Percentiles rank a stretch among this genome's conserved stretches.
Evolutionary conservation across 371 early-diverging fungal genomes (phyloP).

Genomic region (Haplosporangium sp.): DNA sequence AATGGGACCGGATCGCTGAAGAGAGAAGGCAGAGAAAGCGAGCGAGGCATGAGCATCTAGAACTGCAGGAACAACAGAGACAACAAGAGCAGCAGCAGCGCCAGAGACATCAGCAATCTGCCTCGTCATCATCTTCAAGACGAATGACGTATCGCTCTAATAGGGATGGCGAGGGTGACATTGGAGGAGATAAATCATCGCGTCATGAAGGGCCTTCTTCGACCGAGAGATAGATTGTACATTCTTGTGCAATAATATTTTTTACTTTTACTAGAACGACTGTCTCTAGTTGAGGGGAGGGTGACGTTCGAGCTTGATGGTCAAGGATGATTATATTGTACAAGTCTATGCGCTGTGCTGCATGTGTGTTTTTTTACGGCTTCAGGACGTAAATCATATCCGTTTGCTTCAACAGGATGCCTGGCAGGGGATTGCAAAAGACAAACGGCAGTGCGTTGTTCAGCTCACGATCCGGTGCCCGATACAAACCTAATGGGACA

Average conservation of each 20-base stretch:
- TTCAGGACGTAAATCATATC: conserved; percentile 61
- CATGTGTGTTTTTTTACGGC: conserved; percentile 11
- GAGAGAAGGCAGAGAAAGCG: conserved; percentile 38
- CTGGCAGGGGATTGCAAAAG: conserved; percentile 65
- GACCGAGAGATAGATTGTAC: too few species aligned
- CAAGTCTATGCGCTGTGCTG: not conserved
- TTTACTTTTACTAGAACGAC: too few species aligned
- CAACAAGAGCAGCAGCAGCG: conserved; percentile 1
- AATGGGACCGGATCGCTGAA: conserved; percentile 43
- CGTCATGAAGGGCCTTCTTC: too few species aligned
- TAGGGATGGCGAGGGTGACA: not conserved
- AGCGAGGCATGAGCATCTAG: conserved; percentile 1
- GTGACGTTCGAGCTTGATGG: not conserved
- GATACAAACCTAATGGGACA: conserved; percentile 57
- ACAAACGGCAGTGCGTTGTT: conserved; percentile 63
- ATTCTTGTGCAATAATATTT: too few species aligned
- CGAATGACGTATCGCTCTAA: not conserved
- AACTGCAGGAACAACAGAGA: conserved; percentile 7
- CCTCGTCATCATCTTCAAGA: not conserved
- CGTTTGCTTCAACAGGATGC: conserved; percentile 62
- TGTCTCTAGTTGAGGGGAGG: too few species aligned
- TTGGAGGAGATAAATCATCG: not conserved
- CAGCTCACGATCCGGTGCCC: conserved; percentile 60
- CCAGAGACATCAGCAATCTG: not conserved
- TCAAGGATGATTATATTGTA: not conserved